Evolutionary conservation across 2,329 filamentous ascomycete genomes (phyloP), one percentile per base, ranked within the genome.

Genomic region (Hymenoscyphus repandus): DNA sequence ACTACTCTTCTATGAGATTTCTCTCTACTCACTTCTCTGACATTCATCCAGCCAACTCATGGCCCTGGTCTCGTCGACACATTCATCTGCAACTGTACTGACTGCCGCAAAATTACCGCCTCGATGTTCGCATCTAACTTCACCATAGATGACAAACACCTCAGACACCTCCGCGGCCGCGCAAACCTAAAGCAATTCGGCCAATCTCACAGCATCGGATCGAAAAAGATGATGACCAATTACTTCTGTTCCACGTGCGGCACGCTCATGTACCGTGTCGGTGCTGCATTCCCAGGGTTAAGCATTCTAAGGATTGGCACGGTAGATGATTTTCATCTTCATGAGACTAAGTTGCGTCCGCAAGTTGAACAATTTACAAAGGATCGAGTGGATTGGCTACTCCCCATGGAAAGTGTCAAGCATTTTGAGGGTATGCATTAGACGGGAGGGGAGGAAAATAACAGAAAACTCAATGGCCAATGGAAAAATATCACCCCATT

Each of bases 41-140:
- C 30, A 32, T 2, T 39, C 30, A 27, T 47, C 17, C 42, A 77
- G 73, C 74, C 77, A 1, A 73, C 67, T 15, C 57, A 73, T 53
- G 70, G 65, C 1, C 70, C 70, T 1, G 74, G 70, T 9, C 62
- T 82, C 0, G 54, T 76, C 15, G 65, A 68, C 52, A 74, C 69
- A 5, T 82, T 83, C 59, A 58, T 83, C 57, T 85, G 80, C 67
- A 71, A 84, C 68, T 85, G 80, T 63, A 63, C 67, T 32, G 80
- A 85, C 66, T 84, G 79, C 65, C 78, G 70, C 59, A 85, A 85
- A 58, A 70, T 85, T 53, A 83, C 78, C 0, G 78, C 79, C 0
- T 80, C 79, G 0, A 80, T 82, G 75, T 82, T 80, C 65, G 75
- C 78, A 2, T 75, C 77, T 47, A 82, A 80, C 66, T 80, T 84